Percentiles rank a stretch among this genome's conserved stretches.
Evolutionary conservation across 1,139 yeast genomes (phyloP).

Genomic region (Eremothecium cymbalariae): DNA sequence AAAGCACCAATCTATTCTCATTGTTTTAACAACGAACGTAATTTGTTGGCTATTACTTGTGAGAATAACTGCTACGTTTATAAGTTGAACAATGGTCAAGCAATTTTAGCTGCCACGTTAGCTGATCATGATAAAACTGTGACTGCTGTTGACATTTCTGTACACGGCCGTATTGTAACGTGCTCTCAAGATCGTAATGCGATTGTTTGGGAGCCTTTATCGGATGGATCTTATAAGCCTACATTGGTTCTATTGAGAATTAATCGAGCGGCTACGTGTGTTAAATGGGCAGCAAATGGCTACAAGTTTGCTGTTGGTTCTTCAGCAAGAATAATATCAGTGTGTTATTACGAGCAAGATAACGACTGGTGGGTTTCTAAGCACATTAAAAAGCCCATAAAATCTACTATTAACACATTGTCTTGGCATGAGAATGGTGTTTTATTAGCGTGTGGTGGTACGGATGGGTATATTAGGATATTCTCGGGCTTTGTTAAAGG

Average conservation of each 20-base stretch:
- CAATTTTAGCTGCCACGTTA: constrained; percentile 48
- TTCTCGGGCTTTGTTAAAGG: constrained; percentile 91
- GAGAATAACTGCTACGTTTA: constrained; percentile 70
- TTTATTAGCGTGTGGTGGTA: constrained; percentile 81
- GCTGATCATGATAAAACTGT: constrained; percentile 89
- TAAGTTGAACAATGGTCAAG: constrained; percentile 42
- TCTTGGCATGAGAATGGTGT: constrained; percentile 96
- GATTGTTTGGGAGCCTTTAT: constrained; percentile 81
- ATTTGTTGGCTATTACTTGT: constrained; percentile 72
- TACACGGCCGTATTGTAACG: constrained; percentile 85
- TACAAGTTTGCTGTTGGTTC: constrained; percentile 95
- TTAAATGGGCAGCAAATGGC: constrained; percentile 91
- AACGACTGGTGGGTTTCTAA: constrained; percentile 99
- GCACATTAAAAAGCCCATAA: constrained; percentile 88
- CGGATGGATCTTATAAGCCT: constrained; percentile 64
- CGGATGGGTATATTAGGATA: constrained; percentile 92
- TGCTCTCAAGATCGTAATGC: constrained; percentile 98
- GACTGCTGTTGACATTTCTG: constrained; percentile 87
- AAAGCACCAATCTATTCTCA: constrained; percentile 87
- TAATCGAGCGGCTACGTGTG: constrained; percentile 89
- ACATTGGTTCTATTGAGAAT: constrained; percentile 88
- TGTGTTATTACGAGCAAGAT: constrained; percentile 91
- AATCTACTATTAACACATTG: constrained; percentile 74
- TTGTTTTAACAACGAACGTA: constrained; percentile 65
- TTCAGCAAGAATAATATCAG: constrained; percentile 87